Base-by-base conservation (phyloP, 2,329 filamentous ascomycete genomes). In the Hortaea werneckii region DNA sequence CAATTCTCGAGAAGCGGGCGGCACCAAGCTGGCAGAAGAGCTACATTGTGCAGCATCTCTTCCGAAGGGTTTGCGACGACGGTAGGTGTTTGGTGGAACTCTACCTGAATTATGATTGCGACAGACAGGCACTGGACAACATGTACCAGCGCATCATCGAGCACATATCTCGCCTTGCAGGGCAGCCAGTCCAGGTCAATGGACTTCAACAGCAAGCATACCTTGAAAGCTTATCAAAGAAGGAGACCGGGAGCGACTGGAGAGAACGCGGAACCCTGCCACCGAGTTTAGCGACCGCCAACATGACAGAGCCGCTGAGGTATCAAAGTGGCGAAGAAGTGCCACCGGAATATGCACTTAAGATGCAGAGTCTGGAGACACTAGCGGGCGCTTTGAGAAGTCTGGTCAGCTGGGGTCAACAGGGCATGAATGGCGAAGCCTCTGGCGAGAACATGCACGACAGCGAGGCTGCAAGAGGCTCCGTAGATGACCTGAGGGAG, bases 21-120 rank as follows among this genome's bases (percentile, higher is more conserved):
- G 88, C 90, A 0, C 90, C 90, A 4, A 70, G 83, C 7, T 88
- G 88, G 49, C 92, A 98, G 62, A 98, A 96, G 66, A 78, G 92
- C 45, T 88, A 90, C 61, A 92, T 96, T 54, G 79, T 98, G 65
- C 57, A 62, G 37, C 82, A 80, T 49, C 80, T 98, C 27, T 75
- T 98, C 43, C 85, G 87, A 57, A 78, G 90, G 48, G 74, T 98
- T 41, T 89, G 85, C 48, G 81, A 79, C 11, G 92, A 98, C 62
- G 87, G 90, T 1, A 78, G 87, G 54, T 89, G 87, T 0, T 66
- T 98, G 41, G 92, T 98, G 11, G 92, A 98, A 66, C 83, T 89
- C 10, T 98, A 98, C 65, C 77, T 98, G 51, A 98, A 98, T 66
- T 98, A 98, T 61, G 92, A 98, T 64, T 98, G 92, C 67, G 94